Evolutionary conservation across 306 rosid species (phyloP), one percentile per base, ranked within the genome.

Genomic region (Senna tora): DNA sequence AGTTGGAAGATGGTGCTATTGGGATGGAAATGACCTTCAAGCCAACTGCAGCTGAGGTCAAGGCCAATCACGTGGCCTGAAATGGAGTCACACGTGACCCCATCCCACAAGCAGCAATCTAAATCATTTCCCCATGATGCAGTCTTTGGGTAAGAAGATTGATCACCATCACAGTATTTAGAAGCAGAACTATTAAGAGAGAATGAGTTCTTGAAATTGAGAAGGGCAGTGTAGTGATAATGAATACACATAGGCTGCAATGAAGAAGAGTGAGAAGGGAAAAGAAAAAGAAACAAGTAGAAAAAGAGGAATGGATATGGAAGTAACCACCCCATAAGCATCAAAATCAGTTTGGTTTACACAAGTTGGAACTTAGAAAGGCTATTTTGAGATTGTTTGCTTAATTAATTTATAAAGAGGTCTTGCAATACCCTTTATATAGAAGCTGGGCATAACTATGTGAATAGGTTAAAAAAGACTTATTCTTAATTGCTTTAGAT

Each of bases 51-150:
- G 12, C 42, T 69, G 4, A 74, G 76, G 21, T 80, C 76, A 0
- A 74, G 52, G 22, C 73, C 72, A 46, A 69, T 53, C 49, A 69
- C 69, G 13, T 74, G 52, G 7, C 59, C 63, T 4, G 63, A 54
- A 0, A 5, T 15, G 47, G 15, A 3, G 28, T 74, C 49, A 5
- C 83, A 69, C 7, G 69, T 50, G 22, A 66, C 45, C 0, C 75
- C 75, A 15, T 61, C 67, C 79, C 78, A 70, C 34, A 34, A 6
- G 22, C 74, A 78, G 28, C 82, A 72, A 50, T 72, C 34, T 0
- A 16, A 72, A 13, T 7, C 50, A 0, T 14, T 58, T 9, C 17
- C 11, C 82, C 82, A 78, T 7, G 74, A 78, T 6, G 17, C 12
- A 17, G 39, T 78, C 71, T 71, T 75, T 0, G 67, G 36, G 42